Evolutionary conservation across 106 monocot species (phyloP), one percentile per base, ranked within the genome.

Genomic region (Phalaenopsis equestris): DNA sequence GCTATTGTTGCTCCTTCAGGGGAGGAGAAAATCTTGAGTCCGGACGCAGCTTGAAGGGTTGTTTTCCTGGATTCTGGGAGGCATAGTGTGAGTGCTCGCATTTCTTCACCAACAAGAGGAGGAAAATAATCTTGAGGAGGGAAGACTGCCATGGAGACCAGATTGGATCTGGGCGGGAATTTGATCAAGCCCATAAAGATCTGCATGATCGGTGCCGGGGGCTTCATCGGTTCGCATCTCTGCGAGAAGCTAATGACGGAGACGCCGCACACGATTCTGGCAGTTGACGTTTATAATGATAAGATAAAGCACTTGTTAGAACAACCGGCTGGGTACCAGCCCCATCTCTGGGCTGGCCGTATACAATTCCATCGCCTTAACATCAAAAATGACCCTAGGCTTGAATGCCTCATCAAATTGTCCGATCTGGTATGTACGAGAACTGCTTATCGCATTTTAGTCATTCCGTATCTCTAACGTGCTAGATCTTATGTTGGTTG

Each of bases 171-270:
- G 67, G 89, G 89, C 65, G 89, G 91, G 49, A 84, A 79, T 9
- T 89, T 86, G 72, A 89, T 92, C 79, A 42, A 61, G 74, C 79
- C 87, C 19, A 81, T 92, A 68, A 87, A 87, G 21, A 92, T 89
- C 82, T 92, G 91, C 84, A 89, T 92, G 91, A 92, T 92, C 75
- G 89, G 91, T 9, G 91, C 89, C 9, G 91, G 91, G 2, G 91
- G 91, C 2, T 92, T 92, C 87, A 92, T 92, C 82, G 91, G 91
- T 12, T 92, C 91, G 4, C 91, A 89, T 75, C 84, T 89, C 67
- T 92, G 91, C 80, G 91, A 92, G 87, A 87, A 92, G 85, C 83
- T 92, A 17, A 84, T 92, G 87, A 18, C 67, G 11, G 87, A 92
- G 81, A 92, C 91, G 2, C 84, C 85, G 19, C 91, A 92, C 87